Conservation (phyloP, 208 protist species). For the Eutreptiella sp. region DNA sequence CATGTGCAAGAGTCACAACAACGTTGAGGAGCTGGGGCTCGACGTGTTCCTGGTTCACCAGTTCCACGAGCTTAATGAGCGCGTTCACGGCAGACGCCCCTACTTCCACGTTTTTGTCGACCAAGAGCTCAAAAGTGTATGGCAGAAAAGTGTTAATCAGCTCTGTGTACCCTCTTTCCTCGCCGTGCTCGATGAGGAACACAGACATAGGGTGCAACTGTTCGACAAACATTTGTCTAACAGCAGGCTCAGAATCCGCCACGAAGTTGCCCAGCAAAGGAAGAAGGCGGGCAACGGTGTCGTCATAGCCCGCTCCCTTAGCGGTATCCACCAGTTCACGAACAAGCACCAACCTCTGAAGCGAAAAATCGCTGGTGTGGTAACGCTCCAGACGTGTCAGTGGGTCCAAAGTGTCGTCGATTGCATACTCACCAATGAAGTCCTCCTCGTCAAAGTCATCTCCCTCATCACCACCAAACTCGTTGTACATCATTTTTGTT, state of each 20-base stretch:
- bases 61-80: slow-evolving; percentile 62
- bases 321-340: slow-evolving; percentile 68
- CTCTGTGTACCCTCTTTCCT: slow-evolving; percentile 59
- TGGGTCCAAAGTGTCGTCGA: slow-evolving; percentile 31
- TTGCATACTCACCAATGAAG: slow-evolving; percentile 60
- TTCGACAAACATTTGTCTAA: slow-evolving; percentile 78
- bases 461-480: too few relatives aligned
- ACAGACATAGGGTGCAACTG: slow-evolving; percentile 67
- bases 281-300: slow-evolving; percentile 61
- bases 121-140: slow-evolving; percentile 78
- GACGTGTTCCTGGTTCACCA: slow-evolving; percentile 71
- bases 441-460: slow-evolving; percentile 60
- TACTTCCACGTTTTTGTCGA: slow-evolving; percentile 89
- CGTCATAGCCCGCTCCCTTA: slow-evolving; percentile 65
- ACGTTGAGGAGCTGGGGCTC: slow-evolving; percentile 72
- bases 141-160: slow-evolving; percentile 77
- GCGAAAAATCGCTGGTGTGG: slow-evolving; percentile 31
- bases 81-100: slow-evolving; percentile 66
- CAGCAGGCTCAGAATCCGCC: slow-evolving; percentile 71
- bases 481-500: too few relatives aligned
- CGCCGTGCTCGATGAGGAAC: slow-evolving; percentile 64
- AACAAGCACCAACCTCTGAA: slow-evolving; percentile 31
- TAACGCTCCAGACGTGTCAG: slow-evolving; percentile 30
- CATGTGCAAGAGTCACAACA: slow-evolving; percentile 78
- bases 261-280: slow-evolving; percentile 76